Percentiles rank a stretch among this genome's conserved stretches.
These are phyloP conservation scores for Fonsecaea multimorphosa DNA, from an alignment of 2,329 filamentous ascomycete species.

Conservation along the genomic window DNA sequence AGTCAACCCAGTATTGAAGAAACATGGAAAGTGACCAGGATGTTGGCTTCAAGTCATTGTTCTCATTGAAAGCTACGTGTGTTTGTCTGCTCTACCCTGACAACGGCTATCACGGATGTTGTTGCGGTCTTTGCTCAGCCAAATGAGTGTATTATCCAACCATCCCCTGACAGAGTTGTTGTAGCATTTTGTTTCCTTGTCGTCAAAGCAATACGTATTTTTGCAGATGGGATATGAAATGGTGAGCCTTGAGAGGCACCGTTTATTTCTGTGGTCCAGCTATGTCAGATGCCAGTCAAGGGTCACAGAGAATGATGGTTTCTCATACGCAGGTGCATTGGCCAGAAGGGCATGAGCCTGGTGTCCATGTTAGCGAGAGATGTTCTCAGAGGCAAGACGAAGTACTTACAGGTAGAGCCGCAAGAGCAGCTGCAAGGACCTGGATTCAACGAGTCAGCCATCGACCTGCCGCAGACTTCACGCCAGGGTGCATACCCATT, in stretches of 20 bases:
- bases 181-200: background rate
- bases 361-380: conserved; percentile 34
- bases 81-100: background rate
- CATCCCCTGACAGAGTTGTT: conserved; percentile 1
- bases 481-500: conserved; percentile 27
- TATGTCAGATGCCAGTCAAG: background rate
- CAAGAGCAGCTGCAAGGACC: conserved; percentile 38
- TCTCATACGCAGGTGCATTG: conserved; percentile 39
- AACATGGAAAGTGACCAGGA: background rate
- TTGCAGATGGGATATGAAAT: conserved; percentile 4
- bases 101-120: background rate
- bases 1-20: too few species aligned
- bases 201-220: conserved; percentile 4
- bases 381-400: conserved; percentile 57
- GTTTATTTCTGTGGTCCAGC: conserved; percentile 26
- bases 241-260: conserved; percentile 3
- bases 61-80: background rate
- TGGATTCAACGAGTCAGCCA: conserved; percentile 27
- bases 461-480: too few species aligned
- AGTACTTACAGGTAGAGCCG: conserved; percentile 44
- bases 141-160: conserved; percentile 17
- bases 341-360: conserved; percentile 35
- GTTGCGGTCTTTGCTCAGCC: background rate
- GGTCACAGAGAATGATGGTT: background rate
- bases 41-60: background rate